Evolutionary conservation across 768 basidiomycete genomes (phyloP).

Genomic region (Lactifluus volemus): DNA sequence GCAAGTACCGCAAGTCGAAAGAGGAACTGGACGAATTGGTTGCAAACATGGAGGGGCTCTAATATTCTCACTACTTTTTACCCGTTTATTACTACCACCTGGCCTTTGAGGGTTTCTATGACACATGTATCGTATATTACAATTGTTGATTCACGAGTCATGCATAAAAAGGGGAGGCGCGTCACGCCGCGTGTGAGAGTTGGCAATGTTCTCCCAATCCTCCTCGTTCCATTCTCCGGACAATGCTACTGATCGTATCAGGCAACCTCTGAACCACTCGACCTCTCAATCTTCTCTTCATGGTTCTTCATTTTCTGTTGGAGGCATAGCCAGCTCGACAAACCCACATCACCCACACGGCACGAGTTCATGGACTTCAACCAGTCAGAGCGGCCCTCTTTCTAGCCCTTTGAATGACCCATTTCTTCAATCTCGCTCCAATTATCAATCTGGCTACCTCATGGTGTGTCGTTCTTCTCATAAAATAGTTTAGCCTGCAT

Average conservation of each 20-base stretch:
- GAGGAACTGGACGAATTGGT: constrained; percentile 80
- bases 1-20: constrained; percentile 67
- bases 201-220: constrained; percentile 12
- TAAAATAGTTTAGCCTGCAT: not conserved
- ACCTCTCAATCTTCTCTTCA: constrained; percentile 24
- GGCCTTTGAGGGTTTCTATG: too few species aligned
- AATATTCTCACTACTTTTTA: not conserved
- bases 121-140: too few species aligned
- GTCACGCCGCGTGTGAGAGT: not conserved
- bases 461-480: constrained; percentile 41
- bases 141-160: too few species aligned
- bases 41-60: constrained; percentile 50
- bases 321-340: constrained; percentile 48
- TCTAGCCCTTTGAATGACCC: constrained; percentile 54
- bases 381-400: constrained; percentile 36
- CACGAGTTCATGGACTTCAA: constrained; percentile 45
- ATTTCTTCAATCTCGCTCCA: constrained; percentile 61
- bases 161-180: not conserved
- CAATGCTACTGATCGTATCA: constrained; percentile 5
- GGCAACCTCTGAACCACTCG: constrained; percentile 1
- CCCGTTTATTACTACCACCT: not conserved
- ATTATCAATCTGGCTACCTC: constrained; percentile 75
- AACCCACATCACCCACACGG: constrained; percentile 36
- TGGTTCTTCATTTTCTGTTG: constrained; percentile 41
- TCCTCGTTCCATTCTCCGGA: constrained; percentile 10